These are phyloP conservation scores for Ettlia oleoabundans DNA, from an alignment of 139 green algal species.

Conservation along the genomic window DNA sequence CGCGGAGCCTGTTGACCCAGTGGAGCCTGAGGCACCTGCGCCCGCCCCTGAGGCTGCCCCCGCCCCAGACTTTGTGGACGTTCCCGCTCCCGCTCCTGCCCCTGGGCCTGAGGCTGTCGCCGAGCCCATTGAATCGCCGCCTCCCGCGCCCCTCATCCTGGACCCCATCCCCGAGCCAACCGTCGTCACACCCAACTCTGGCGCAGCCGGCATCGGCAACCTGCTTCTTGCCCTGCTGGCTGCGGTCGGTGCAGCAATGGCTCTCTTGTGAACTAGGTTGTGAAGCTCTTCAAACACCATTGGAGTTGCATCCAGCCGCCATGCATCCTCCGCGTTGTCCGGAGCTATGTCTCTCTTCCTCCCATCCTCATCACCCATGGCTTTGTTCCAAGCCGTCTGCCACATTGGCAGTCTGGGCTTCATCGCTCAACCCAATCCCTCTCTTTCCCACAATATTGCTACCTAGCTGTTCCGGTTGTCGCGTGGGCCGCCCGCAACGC, in stretches of 20 bases:
- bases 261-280: neutral
- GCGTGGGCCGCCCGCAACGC: no score
- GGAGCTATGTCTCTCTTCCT: no score
- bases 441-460: no score
- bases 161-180: neutral
- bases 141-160: neutral
- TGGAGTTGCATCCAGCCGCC: neutral
- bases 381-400: no score
- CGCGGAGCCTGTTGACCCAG: neutral
- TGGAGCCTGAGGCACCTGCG: neutral
- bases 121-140: neutral
- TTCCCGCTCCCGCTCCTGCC: neutral
- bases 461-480: no score
- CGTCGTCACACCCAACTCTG: no score
- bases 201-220: neutral
- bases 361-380: no score
- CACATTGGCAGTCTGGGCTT: no score
- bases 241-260: neutral
- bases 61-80: neutral
- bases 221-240: constrained; percentile 9
- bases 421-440: no score
- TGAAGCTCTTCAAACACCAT: neutral
- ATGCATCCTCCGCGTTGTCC: no score
- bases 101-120: neutral
- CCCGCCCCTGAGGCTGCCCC: neutral